Percentiles rank a stretch among this genome's conserved stretches.
phyloP scores from a whole-genome alignment of 192 early-diverging fungal genomes.

The Backusella tuberculispora region DNA sequence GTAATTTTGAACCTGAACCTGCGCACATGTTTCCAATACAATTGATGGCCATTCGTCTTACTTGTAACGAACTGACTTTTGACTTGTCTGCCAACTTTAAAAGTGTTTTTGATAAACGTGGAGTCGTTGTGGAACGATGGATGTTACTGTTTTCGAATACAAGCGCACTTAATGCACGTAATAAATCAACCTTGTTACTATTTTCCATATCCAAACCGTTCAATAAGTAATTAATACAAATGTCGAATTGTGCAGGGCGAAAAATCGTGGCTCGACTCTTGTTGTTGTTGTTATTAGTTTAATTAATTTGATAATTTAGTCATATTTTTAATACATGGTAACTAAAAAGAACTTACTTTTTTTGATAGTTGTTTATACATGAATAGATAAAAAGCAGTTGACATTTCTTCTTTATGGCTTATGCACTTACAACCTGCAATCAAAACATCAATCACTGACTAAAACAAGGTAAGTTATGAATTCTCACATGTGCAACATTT shows the following conservation, averaged over 20 bases:
- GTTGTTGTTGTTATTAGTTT: neutral
- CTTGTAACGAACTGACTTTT: slow-evolving; percentile 37
- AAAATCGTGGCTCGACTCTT: slow-evolving; percentile 30
- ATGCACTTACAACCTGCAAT: slow-evolving; percentile 31
- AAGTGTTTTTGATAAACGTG: slow-evolving; percentile 37
- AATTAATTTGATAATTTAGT: neutral
- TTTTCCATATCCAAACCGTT: slow-evolving; percentile 19
- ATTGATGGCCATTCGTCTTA: slow-evolving; percentile 66
- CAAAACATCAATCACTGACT: slow-evolving; percentile 38
- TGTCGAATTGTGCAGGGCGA: slow-evolving; percentile 26
- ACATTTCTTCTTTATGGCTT: slow-evolving; percentile 6
- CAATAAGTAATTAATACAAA: slow-evolving; percentile 27
- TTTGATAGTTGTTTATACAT: slow-evolving; percentile 39
- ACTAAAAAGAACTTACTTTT: slow-evolving; percentile 19
- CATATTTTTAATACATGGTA: neutral
- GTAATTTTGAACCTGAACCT: slow-evolving; percentile 58
- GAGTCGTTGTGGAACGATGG: neutral
- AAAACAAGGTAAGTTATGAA: neutral
- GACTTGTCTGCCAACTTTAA: slow-evolving; percentile 24
- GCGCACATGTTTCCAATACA: slow-evolving; percentile 68
- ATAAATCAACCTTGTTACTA: slow-evolving; percentile 46
- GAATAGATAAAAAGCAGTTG: slow-evolving; percentile 35
- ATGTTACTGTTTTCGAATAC: slow-evolving; percentile 52
- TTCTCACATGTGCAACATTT: no score
- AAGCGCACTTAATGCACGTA: slow-evolving; percentile 54